phyloP scores from a whole-genome alignment of 208 protist genomes.

The Leishmania tarentolae region DNA sequence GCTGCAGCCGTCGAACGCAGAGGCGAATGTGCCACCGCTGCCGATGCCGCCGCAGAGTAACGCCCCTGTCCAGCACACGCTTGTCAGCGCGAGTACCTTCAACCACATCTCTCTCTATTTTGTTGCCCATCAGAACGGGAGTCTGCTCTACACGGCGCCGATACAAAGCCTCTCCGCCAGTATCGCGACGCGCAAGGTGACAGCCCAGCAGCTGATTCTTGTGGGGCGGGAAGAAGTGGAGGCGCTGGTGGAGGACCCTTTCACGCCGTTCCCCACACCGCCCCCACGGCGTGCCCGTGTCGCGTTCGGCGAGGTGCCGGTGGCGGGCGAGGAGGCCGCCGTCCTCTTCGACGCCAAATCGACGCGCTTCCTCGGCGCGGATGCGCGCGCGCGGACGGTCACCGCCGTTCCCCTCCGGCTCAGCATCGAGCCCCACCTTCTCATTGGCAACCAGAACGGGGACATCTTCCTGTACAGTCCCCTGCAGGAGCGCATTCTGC shows the following conservation, averaged over 20 bases:
- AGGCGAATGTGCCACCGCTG: slow-evolving; percentile 37
- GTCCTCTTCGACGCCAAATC: slow-evolving; percentile 30
- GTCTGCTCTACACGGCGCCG: slow-evolving; percentile 54
- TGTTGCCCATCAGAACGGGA: slow-evolving; percentile 69
- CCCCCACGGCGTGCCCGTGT: slow-evolving; percentile 12
- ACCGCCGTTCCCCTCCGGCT: slow-evolving; percentile 71
- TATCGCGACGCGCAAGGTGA: slow-evolving; percentile 73
- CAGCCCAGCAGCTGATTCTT: slow-evolving; percentile 69
- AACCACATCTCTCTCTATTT: slow-evolving; percentile 80
- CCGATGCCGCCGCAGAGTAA: slow-evolving; percentile 31
- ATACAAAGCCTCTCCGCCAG: slow-evolving; percentile 70
- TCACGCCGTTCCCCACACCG: slow-evolving; percentile 11
- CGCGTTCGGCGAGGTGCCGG: slow-evolving; percentile 24
- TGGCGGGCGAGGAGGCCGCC: slow-evolving; percentile 17
- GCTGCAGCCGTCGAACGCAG: slow-evolving; percentile 5
- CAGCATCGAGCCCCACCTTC: slow-evolving; percentile 77
- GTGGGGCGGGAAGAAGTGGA: slow-evolving; percentile 50
- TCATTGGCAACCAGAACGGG: slow-evolving; percentile 88
- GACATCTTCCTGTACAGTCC: slow-evolving; percentile 77
- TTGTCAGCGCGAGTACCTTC: slow-evolving; percentile 74
- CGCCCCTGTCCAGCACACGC: slow-evolving; percentile 68
- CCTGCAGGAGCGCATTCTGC: slow-evolving; percentile 65
- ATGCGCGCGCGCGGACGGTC: slow-evolving; percentile 69
- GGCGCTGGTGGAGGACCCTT: not conserved
- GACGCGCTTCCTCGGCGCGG: slow-evolving; percentile 67